A percentile compares a stretch with the other conserved stretches of the same genome.
Conservation (phyloP, 2,329 filamentous ascomycete species). For the Eutypella sp. region DNA sequence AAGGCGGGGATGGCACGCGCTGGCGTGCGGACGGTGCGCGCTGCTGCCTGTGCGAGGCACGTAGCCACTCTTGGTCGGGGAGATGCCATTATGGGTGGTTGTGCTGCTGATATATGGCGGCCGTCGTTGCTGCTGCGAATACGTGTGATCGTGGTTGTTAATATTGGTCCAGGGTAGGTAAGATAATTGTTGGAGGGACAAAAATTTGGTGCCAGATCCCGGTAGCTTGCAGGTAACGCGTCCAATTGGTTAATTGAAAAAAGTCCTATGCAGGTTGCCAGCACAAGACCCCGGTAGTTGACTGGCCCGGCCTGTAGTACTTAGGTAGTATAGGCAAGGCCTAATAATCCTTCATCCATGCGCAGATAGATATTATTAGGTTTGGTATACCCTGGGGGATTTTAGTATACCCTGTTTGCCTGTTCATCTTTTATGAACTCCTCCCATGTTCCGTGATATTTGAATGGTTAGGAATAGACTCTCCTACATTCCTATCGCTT, state of each 20-base stretch:
- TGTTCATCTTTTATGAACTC: too few relatives aligned
- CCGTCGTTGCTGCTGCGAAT: background rate
- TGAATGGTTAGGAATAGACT: too few relatives aligned
- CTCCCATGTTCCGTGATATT: too few relatives aligned
- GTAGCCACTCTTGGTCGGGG: too few relatives aligned
- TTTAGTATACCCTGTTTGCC: too few relatives aligned
- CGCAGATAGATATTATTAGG: too few relatives aligned
- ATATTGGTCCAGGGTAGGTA: background rate
- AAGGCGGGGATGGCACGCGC: conserved; percentile 11
- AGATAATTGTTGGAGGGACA: too few relatives aligned
- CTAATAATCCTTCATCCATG: too few relatives aligned
- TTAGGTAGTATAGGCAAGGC: background rate
- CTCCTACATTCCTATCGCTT: too few relatives aligned
- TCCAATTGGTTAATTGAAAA: conserved; percentile 8
- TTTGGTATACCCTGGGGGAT: too few relatives aligned
- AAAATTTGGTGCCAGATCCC: too few relatives aligned
- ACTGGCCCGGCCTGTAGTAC: background rate
- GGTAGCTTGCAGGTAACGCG: conserved; percentile 1
- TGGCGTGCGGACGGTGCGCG: conserved; percentile 3
- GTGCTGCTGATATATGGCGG: background rate
- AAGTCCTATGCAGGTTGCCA: background rate
- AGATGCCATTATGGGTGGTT: conserved; percentile 21
- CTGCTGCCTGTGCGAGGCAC: too few relatives aligned
- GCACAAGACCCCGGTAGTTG: background rate
- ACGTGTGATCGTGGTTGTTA: background rate